Percentiles rank a stretch among this genome's conserved stretches.
phyloP scores from a whole-genome alignment of 257 asterid genomes.

The Eucommia ulmoides region DNA sequence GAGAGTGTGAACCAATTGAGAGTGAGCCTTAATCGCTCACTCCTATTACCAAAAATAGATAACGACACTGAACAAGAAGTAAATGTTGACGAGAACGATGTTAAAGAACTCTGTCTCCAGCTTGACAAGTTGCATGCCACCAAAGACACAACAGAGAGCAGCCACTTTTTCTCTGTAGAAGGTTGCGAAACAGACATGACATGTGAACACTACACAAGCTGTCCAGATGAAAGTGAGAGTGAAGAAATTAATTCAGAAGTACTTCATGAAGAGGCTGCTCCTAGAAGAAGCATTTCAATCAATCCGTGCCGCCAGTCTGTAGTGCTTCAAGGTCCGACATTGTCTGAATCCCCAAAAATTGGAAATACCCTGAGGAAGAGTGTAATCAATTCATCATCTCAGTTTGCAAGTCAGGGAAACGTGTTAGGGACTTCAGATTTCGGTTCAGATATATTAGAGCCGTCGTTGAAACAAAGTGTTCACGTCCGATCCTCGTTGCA shows the following conservation, averaged over 20 bases:
- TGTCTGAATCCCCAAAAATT: conserved; percentile 87
- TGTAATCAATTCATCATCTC: conserved; percentile 27
- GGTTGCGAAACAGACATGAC: conserved; percentile 51
- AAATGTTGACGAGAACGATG: conserved; percentile 49
- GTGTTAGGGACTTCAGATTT: conserved; percentile 23
- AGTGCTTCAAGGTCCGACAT: conserved; percentile 50
- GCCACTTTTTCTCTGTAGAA: conserved; percentile 48
- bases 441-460: conserved; percentile 18
- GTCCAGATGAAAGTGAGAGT: conserved; percentile 67
- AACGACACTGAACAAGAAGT: conserved; percentile 40
- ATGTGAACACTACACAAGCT: conserved; percentile 69
- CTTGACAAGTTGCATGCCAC: conserved; percentile 39
- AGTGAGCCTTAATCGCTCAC: conserved; percentile 74
- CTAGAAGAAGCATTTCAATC: conserved; percentile 35
- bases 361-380: conserved; percentile 49
- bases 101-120: conserved; percentile 59
- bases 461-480: conserved; percentile 32
- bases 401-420: conserved; percentile 23
- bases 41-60: conserved; percentile 55
- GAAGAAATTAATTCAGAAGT: conserved; percentile 49
- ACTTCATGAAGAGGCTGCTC: conserved; percentile 19
- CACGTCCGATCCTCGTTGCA: conserved; percentile 49
- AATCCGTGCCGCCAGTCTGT: conserved; percentile 25
- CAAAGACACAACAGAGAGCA: conserved; percentile 27
- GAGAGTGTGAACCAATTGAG: conserved; percentile 82